Conservation (phyloP, 305 asterid species). For the Plantago coronopus region DNA sequence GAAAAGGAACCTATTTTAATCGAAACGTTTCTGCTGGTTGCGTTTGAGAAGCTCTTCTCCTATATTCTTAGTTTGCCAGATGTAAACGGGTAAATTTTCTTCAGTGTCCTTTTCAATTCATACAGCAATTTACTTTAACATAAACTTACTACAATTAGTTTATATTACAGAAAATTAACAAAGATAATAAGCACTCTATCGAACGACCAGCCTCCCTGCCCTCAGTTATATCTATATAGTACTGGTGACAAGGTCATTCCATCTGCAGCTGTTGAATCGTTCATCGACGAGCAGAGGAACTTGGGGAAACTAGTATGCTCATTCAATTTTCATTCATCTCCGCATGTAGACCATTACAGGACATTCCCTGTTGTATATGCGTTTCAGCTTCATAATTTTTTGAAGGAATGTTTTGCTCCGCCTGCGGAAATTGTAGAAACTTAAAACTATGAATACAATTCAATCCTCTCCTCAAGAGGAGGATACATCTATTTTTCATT, state of each 20-base stretch:
- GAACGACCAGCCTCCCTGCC: slow-evolving; percentile 63
- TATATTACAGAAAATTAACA: slow-evolving; percentile 53
- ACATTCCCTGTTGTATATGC: slow-evolving; percentile 53
- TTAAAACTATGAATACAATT: no score
- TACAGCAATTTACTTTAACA: background rate
- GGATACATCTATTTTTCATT: no score
- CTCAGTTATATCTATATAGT: slow-evolving; percentile 81
- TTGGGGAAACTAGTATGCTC: slow-evolving; percentile 46
- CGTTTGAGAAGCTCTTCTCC: slow-evolving; percentile 68
- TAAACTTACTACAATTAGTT: background rate
- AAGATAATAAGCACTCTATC: slow-evolving; percentile 41
- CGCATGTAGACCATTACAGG: slow-evolving; percentile 87
- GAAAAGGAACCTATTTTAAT: slow-evolving; percentile 35
- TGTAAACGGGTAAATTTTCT: slow-evolving; percentile 47
- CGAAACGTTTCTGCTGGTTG: slow-evolving; percentile 47
- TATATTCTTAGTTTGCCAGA: slow-evolving; percentile 54
- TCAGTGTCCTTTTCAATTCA: background rate
- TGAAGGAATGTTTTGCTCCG: slow-evolving; percentile 41
- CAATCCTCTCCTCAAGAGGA: no score
- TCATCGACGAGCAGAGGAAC: slow-evolving; percentile 55
- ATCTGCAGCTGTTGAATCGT: slow-evolving; percentile 49
- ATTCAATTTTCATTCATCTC: slow-evolving; percentile 65
- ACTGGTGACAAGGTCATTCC: slow-evolving; percentile 81
- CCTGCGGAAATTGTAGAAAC: slow-evolving; percentile 25
- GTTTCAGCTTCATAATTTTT: slow-evolving; percentile 44